Base-by-base conservation (phyloP, 768 basidiomycete genomes). In the Kwoniella sp. region DNA sequence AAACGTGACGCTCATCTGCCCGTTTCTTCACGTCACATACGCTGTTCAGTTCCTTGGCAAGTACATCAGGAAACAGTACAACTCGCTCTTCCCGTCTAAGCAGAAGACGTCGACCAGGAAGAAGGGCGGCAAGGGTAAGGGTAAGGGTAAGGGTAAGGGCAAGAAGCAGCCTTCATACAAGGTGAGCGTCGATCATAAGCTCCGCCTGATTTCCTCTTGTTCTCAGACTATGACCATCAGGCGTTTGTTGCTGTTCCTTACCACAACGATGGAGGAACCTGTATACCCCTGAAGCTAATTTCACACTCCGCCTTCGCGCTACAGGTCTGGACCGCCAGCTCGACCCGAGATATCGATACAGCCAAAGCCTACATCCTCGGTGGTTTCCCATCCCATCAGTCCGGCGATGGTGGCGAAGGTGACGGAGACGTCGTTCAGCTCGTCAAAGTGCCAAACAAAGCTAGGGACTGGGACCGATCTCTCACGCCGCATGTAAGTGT, bases 401-500 rank as follows among this genome's bases (percentile, higher is more conserved):
- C 74, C 0, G 82, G 82, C 17, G 61, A 72, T 11, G 76, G 80
- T 23, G 82, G 82, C 4, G 66, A 79, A 17, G 82, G 82, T 20
- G 81, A 83, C 62, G 80, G 79, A 8, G 76, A 77, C 2, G 60
- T 73, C 2, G 74, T 82, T 20, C 73, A 75, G 56, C 73, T 83
- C 29, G 61, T 83, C 67, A 72, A 81, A 58, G 82, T 83, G 3
- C 80, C 80, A 17, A 82, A 82, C 70, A 74, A 82, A 58, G 70
- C 73, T 7, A 72, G 70, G 37, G 75, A 79, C 41, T 82, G 82
- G 82, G 78, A 80, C 58, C 61, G 72, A 55, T 71, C 73, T 11
- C 58, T 82, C 58, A 82, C 82, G 0, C 82, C 82, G 15, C 80
- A 81, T 58, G 79, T 78, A 1, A 68, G 79, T 63, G 7, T n/a